Evolutionary conservation across 176 grass and related monocot genomes (phyloP), one percentile per base, ranked within the genome.

Genomic region (barley (Hordeum vulgare)): DNA sequence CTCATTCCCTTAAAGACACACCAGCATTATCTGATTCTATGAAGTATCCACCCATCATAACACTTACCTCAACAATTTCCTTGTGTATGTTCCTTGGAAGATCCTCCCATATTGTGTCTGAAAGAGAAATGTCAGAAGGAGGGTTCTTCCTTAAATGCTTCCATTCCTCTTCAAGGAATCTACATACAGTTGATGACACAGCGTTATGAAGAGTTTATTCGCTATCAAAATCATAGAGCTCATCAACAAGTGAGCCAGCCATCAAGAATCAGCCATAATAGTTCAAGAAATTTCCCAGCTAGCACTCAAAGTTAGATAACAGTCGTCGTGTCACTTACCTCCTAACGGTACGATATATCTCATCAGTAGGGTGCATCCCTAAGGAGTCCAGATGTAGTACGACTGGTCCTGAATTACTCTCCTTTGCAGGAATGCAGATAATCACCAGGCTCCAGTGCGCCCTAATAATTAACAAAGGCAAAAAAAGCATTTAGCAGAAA

Each of bases 371-470:
- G 71, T 98, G 96, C 45, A 92, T 81, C 31, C 77, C 89, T 58
- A 98, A 67, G 15, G 96, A 98, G 71, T 98, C 96, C 53, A 98
- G 82, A 84, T 98, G 96, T 90, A 98, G 89, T 74, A 98, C 79
- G 41, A 90, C 82, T 36, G 89, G 96, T 76, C 91, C 91, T 72
- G 83, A 94, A 77, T 89, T 60, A 73, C 87, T 89, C 80, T 89
- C 87, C 80, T 95, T 88, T 85, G 75, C 87, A 54, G 96, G 93
- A 39, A 94, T 87, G 69, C 96, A 95, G 71, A 98, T 88, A 66
- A 98, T 92, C 53, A 91, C 82, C 90, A 98, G 87, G 87, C 96
- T 98, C 96, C 96, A 98, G 68, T 98, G 96, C 11, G 90, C 47
- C 53, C 96, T 98, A 85, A 85, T 98, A 85, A 85, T 84, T 45